Percentiles rank a stretch among this genome's conserved stretches.
Evolutionary conservation across 169 alveolate genomes (phyloP).

Genomic region (Plasmodium vinckei): DNA sequence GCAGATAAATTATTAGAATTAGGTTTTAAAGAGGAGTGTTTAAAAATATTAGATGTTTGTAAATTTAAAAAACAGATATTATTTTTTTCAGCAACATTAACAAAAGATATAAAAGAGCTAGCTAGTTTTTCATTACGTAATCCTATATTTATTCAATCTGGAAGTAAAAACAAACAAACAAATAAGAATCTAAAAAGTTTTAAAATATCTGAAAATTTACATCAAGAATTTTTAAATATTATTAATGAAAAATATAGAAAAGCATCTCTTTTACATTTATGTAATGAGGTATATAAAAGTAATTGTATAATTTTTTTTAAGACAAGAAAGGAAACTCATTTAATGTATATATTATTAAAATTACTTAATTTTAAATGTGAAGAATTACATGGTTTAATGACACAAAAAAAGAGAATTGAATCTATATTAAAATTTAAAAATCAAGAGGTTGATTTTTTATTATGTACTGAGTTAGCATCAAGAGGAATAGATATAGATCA

Average conservation of each 20-base stretch:
- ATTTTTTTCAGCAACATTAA: slow-evolving; percentile 92
- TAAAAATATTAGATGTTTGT: slow-evolving; percentile 82
- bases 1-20: slow-evolving; percentile 96
- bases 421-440: slow-evolving; percentile 93
- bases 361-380: slow-evolving; percentile 91
- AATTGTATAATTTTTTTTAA: slow-evolving; percentile 89
- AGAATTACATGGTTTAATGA: slow-evolving; percentile 95
- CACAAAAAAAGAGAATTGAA: slow-evolving; percentile 94
- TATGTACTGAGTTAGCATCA: slow-evolving; percentile 96
- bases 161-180: slow-evolving; percentile 12
- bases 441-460: slow-evolving; percentile 88
- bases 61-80: slow-evolving; percentile 88
- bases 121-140: slow-evolving; percentile 87
- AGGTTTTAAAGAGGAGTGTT: slow-evolving; percentile 94
- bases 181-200: slow-evolving; percentile 41
- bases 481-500: slow-evolving; percentile 96
- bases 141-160: slow-evolving; percentile 85
- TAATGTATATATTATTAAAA: slow-evolving; percentile 88
- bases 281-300: slow-evolving; percentile 77
- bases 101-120: slow-evolving; percentile 87
- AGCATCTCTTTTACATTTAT: slow-evolving; percentile 83
- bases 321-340: slow-evolving; percentile 93
- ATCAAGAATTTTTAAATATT: slow-evolving; percentile 81
- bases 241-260: slow-evolving; percentile 78
- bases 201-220: slow-evolving; percentile 77